These are phyloP conservation scores for Linnemannia exigua DNA, from an alignment of 192 early-diverging fungal genomes.

Conservation along the genomic window DNA sequence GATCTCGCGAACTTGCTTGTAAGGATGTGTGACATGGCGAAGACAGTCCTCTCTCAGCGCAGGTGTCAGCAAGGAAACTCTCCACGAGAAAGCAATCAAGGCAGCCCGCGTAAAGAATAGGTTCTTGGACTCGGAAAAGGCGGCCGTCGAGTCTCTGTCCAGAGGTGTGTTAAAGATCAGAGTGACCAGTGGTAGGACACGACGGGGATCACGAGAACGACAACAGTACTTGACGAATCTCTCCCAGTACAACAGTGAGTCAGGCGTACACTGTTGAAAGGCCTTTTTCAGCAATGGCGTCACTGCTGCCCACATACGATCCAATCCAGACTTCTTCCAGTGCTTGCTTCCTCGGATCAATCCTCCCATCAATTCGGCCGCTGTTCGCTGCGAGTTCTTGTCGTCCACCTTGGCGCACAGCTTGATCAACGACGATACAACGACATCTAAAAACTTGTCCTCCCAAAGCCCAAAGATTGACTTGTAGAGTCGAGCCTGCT, in stretches of 20 bases:
- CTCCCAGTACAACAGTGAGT: conserved; percentile 86
- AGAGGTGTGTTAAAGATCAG: conserved; percentile 73
- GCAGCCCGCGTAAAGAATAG: conserved; percentile 75
- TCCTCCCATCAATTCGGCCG: conserved; percentile 84
- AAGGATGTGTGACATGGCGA: conserved; percentile 78
- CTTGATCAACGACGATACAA: conserved; percentile 68
- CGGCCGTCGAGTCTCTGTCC: conserved; percentile 83
- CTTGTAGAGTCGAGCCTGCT: conserved; percentile 74
- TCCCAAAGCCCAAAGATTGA: conserved; percentile 82
- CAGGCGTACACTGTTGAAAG: conserved; percentile 76
- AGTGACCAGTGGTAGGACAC: conserved; percentile 81
- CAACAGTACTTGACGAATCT: conserved; percentile 72
- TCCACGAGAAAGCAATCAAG: conserved; percentile 79
- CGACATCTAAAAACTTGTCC: conserved; percentile 65
- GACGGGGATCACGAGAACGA: conserved; percentile 83
- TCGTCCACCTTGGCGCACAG: conserved; percentile 71
- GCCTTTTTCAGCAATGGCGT: conserved; percentile 72
- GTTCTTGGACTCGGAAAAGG: conserved; percentile 89
- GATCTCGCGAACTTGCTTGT: conserved; percentile 90
- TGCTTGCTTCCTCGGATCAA: conserved; percentile 91
- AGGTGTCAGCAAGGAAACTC: conserved; percentile 63
- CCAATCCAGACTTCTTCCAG: conserved; percentile 69
- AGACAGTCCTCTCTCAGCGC: conserved; percentile 64
- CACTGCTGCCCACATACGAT: conserved; percentile 80
- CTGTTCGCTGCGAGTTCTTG: conserved; percentile 85